A percentile compares a stretch with the other conserved stretches of the same genome.
Conservation (phyloP, 2,329 filamentous ascomycete genomes). For the Cercospora nicotianae region DNA sequence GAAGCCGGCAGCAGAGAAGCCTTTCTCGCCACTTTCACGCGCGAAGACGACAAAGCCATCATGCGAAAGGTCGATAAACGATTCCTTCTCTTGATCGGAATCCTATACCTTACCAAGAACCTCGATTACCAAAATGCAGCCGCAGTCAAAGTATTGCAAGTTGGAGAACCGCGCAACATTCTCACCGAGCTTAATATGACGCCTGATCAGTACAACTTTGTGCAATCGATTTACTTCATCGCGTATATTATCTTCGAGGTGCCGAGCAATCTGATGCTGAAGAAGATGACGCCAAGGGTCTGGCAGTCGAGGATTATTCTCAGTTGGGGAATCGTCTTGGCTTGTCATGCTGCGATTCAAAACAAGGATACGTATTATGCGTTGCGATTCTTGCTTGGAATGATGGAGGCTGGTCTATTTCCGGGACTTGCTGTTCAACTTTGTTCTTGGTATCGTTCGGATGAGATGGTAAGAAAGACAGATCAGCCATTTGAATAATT, state of each 20-base stretch:
- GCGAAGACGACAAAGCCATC: conserved; percentile 42
- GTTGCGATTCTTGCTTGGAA: conserved; percentile 57
- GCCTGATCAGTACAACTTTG: conserved; percentile 43
- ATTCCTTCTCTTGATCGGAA: conserved; percentile 43
- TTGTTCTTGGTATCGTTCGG: conserved; percentile 26
- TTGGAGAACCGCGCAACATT: conserved; percentile 43
- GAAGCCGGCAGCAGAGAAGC: conserved; percentile 27
- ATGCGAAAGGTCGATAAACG: conserved; percentile 45
- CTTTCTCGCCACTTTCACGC: conserved; percentile 44
- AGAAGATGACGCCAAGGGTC: conserved; percentile 41
- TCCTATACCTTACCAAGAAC: conserved; percentile 48
- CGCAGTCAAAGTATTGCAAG: conserved; percentile 47
- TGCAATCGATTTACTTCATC: conserved; percentile 42
- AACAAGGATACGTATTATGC: conserved; percentile 34
- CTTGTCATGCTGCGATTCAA: conserved; percentile 36
- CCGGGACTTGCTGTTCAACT: conserved; percentile 43
- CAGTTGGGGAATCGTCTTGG: conserved; percentile 54
- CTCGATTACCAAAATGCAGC: conserved; percentile 47
- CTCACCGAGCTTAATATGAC: conserved; percentile 45
- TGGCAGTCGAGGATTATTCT: conserved; percentile 46
- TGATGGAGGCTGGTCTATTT: conserved; percentile 69
- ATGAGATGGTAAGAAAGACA: no score
- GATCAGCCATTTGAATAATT: no score
- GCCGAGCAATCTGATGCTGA: conserved; percentile 42
- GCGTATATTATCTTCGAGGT: conserved; percentile 41